phyloP scores from a whole-genome alignment of 1,284 basidiomycete genomes.

The Moesziomyces antarcticus region DNA sequence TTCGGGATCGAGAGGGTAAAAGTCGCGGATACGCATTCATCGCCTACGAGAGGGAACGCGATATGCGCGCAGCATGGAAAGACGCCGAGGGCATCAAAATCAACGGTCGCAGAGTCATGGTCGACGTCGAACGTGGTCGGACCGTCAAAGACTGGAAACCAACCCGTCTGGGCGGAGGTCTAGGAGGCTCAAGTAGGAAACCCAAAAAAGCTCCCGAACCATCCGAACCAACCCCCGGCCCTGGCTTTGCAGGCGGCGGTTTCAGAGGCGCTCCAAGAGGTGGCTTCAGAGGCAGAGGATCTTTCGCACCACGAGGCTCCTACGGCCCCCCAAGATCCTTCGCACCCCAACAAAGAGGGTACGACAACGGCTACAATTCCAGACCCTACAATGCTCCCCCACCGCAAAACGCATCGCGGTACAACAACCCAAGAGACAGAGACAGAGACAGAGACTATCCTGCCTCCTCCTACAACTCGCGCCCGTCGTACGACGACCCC shows the following conservation, averaged over 20 bases:
- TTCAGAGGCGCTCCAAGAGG: constrained; percentile 68
- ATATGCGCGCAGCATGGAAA: constrained; percentile 97
- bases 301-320: neutral
- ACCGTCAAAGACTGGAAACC: constrained; percentile 99
- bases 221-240: constrained; percentile 1
- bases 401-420: no score
- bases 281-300: constrained; percentile 44
- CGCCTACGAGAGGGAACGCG: constrained; percentile 95
- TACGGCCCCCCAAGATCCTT: constrained; percentile 10
- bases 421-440: neutral
- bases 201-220: constrained; percentile 49
- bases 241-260: constrained; percentile 67
- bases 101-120: constrained; percentile 91
- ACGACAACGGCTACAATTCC: constrained; percentile 11
- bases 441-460: constrained; percentile 21
- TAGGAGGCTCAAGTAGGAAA: constrained; percentile 81
- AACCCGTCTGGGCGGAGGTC: constrained; percentile 89
- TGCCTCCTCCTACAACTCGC: neutral
- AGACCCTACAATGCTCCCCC: constrained; percentile 1
- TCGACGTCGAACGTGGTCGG: constrained; percentile 96
- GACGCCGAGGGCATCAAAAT: constrained; percentile 98
- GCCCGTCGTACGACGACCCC: constrained; percentile 20
- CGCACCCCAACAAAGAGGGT: constrained; percentile 10
- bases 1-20: constrained; percentile 83
- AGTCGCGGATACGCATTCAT: constrained; percentile 95